phyloP scores from a whole-genome alignment of 2,329 filamentous ascomycete genomes.

The Pestalotiopsis sp. region DNA sequence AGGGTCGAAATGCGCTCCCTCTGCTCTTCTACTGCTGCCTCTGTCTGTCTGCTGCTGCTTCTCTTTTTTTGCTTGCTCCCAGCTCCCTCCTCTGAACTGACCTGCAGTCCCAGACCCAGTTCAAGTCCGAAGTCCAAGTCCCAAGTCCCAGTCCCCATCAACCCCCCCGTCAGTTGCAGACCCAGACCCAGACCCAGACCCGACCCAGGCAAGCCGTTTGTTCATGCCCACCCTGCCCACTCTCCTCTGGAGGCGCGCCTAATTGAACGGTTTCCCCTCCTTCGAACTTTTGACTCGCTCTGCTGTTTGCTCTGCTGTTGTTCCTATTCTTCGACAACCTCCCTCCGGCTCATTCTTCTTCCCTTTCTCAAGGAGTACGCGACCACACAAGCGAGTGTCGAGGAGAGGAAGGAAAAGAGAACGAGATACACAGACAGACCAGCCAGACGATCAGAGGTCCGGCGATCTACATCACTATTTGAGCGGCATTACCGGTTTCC shows the following conservation, averaged over 20 bases:
- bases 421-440: not conserved
- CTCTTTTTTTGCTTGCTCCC: not conserved
- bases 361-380: not conserved
- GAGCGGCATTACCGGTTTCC: not conserved
- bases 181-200: not conserved
- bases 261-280: constrained; percentile 12
- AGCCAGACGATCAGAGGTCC: not conserved
- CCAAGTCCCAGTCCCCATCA: not conserved
- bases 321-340: not conserved
- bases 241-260: constrained; percentile 6
- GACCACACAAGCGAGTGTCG: not conserved
- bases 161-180: not conserved
- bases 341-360: not conserved
- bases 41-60: not conserved
- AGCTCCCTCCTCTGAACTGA: not conserved
- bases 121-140: not conserved
- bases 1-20: not conserved
- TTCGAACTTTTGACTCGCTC: constrained; percentile 4
- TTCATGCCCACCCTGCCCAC: not conserved
- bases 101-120: not conserved
- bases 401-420: not conserved
- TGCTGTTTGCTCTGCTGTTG: not conserved
- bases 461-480: not conserved
- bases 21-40: not conserved
- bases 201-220: not conserved